Conservation (phyloP, 352 stramenopile species). For the Pythium aristosporum region DNA sequence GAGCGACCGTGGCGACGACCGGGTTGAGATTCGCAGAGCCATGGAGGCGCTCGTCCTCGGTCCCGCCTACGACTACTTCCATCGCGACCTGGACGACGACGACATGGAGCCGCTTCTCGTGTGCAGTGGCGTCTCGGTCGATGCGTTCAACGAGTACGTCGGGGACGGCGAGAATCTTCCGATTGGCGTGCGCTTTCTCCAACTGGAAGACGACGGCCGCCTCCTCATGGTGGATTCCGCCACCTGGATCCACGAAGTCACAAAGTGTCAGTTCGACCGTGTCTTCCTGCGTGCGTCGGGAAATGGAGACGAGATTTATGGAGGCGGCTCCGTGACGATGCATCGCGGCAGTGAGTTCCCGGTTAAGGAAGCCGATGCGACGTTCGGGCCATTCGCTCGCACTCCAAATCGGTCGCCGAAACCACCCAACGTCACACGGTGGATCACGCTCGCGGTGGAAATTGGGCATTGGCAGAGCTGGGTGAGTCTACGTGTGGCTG, state of each 20-base stretch:
- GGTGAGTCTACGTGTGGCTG: slow-evolving; percentile 10
- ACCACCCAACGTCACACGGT: background rate
- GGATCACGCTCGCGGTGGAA: slow-evolving; percentile 28
- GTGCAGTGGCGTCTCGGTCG: slow-evolving; percentile 29
- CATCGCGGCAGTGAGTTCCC: background rate
- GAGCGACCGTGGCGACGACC: slow-evolving; percentile 11
- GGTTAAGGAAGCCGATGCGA: slow-evolving; percentile 32
- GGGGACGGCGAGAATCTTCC: slow-evolving; percentile 21
- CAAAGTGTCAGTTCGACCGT: background rate
- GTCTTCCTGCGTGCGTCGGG: slow-evolving; percentile 17
- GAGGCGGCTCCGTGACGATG: slow-evolving; percentile 18
- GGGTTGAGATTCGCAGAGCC: slow-evolving; percentile 6
- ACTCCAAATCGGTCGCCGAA: background rate
- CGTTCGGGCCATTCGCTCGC: slow-evolving; percentile 12
- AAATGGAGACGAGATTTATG: slow-evolving; percentile 15
- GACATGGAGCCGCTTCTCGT: slow-evolving; percentile 27
- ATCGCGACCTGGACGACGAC: slow-evolving; percentile 11
- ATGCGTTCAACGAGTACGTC: slow-evolving; percentile 30
- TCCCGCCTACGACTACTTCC: background rate
- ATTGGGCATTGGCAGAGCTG: slow-evolving; percentile 21
- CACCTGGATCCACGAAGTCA: slow-evolving; percentile 24
- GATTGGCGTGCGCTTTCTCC: slow-evolving; percentile 26
- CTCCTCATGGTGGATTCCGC: slow-evolving; percentile 19
- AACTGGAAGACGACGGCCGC: slow-evolving; percentile 20
- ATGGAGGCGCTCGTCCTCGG: slow-evolving; percentile 5